Percentiles rank a stretch among this genome's conserved stretches.
Conservation (phyloP, 2,329 filamentous ascomycete genomes). For the Claviceps citrina region DNA sequence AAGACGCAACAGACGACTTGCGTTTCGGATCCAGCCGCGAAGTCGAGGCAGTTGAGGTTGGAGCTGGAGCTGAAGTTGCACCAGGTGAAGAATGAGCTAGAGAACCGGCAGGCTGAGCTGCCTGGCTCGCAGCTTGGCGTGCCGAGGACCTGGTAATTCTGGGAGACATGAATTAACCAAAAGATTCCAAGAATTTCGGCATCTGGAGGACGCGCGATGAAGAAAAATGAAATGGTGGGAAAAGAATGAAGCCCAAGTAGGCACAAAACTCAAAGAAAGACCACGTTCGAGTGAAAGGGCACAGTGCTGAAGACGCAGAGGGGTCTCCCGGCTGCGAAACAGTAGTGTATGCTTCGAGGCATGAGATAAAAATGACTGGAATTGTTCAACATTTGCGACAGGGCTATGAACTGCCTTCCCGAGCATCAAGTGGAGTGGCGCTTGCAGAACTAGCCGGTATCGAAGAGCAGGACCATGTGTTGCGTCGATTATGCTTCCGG, state of each 20-base stretch:
- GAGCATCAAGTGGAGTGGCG: constrained; percentile 2
- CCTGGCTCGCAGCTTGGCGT: constrained; percentile 63
- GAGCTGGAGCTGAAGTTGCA: constrained; percentile 1
- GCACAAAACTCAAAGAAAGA: not conserved
- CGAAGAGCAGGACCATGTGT: not conserved
- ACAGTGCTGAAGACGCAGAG: not conserved
- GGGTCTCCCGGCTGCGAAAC: not conserved
- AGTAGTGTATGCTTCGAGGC: constrained; percentile 5
- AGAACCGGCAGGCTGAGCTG: constrained; percentile 30
- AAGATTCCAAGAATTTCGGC: not conserved
- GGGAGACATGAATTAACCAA: constrained; percentile 66
- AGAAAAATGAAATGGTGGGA: constrained; percentile 13
- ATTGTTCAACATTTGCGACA: not conserved
- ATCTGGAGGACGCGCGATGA: constrained; percentile 14
- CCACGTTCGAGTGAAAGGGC: not conserved
- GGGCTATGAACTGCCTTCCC: not conserved
- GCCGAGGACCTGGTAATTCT: constrained; percentile 93
- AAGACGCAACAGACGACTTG: constrained; percentile 39
- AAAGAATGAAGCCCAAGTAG: not conserved
- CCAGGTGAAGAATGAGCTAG: constrained; percentile 22
- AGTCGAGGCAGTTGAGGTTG: constrained; percentile 18
- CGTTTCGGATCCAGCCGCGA: constrained; percentile 52
- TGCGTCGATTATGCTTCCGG: not conserved
- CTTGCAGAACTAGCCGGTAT: not conserved
- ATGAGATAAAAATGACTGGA: constrained; percentile 2